Conservation (phyloP, 1,284 basidiomycete genomes). For the Gymnopus androsaceus region DNA sequence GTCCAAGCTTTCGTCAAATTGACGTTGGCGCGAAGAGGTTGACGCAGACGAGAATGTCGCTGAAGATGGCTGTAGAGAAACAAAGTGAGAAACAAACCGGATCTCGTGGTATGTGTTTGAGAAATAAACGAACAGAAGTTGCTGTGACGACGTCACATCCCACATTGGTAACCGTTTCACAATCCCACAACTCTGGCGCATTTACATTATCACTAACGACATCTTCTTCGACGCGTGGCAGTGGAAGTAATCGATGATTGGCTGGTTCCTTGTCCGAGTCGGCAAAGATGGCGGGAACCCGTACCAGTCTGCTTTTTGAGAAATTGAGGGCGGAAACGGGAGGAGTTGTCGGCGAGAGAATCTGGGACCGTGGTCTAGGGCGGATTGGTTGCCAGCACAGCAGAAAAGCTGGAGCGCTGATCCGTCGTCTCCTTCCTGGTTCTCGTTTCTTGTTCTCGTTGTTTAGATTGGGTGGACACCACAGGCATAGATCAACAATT, state of each 20-base stretch:
- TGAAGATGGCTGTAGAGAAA: neutral
- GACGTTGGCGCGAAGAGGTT: no score
- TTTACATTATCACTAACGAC: neutral
- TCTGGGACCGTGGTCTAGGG: neutral
- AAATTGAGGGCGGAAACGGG: neutral
- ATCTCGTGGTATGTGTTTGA: constrained; percentile 21
- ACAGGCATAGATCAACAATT: constrained; percentile 54
- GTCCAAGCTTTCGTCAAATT: neutral
- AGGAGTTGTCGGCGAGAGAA: neutral
- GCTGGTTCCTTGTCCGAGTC: no score
- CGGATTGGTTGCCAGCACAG: constrained; percentile 6
- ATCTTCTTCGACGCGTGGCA: neutral
- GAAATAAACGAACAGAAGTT: constrained; percentile 28
- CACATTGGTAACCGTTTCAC: neutral
- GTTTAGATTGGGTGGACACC: constrained; percentile 51
- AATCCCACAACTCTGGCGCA: neutral
- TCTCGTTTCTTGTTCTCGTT: no score
- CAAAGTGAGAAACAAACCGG: neutral
- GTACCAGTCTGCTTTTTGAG: no score
- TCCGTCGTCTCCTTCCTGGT: constrained; percentile 34
- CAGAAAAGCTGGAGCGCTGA: constrained; percentile 39
- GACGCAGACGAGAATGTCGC: no score
- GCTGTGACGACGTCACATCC: constrained; percentile 15
- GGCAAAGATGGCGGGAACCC: no score
- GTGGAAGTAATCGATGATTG: neutral